A percentile compares a stretch with the other conserved stretches of the same genome.
Evolutionary conservation across 1,139 yeast species (phyloP).

Genomic region (Saccharomyces uvarum): DNA sequence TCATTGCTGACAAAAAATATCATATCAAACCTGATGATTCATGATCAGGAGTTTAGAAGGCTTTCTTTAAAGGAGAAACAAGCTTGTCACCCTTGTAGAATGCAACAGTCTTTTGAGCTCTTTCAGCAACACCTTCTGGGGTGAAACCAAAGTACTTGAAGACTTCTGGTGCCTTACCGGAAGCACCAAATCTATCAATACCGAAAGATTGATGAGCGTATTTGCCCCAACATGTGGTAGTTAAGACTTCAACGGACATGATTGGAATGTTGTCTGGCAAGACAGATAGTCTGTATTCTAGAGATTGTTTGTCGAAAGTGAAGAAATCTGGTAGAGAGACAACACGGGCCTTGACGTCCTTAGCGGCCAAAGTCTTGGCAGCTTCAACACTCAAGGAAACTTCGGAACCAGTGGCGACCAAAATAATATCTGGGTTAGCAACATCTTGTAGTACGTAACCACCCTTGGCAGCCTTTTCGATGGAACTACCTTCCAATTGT

Average conservation of each 20-base stretch:
- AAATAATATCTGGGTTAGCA: slow-evolving; percentile 64
- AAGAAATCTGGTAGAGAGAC: slow-evolving; percentile 91
- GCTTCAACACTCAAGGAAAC: slow-evolving; percentile 79
- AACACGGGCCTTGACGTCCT: slow-evolving; percentile 71
- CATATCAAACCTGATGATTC: not conserved
- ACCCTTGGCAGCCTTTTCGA: slow-evolving; percentile 92
- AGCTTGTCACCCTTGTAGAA: slow-evolving; percentile 75
- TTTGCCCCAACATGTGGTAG: slow-evolving; percentile 88
- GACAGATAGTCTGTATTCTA: slow-evolving; percentile 73
- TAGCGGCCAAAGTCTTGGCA: slow-evolving; percentile 54
- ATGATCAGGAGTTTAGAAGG: slow-evolving; percentile 42
- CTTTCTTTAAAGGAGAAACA: slow-evolving; percentile 71
- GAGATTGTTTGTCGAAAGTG: slow-evolving; percentile 79
- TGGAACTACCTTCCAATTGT: slow-evolving; percentile 85
- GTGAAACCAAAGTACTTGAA: slow-evolving; percentile 87
- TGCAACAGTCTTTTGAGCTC: slow-evolving; percentile 71
- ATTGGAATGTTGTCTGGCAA: slow-evolving; percentile 94
- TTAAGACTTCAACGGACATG: slow-evolving; percentile 88
- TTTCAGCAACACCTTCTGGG: slow-evolving; percentile 83
- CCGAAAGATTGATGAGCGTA: slow-evolving; percentile 97
- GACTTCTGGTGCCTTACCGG: slow-evolving; percentile 82
- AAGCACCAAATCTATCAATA: slow-evolving; percentile 93
- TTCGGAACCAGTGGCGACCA: slow-evolving; percentile 95
- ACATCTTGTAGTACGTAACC: slow-evolving; percentile 71
- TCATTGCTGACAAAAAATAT: not conserved